A percentile compares a stretch with the other conserved stretches of the same genome.
phyloP scores from a whole-genome alignment of 805 yeast genomes.

The Candida berthetii region DNA sequence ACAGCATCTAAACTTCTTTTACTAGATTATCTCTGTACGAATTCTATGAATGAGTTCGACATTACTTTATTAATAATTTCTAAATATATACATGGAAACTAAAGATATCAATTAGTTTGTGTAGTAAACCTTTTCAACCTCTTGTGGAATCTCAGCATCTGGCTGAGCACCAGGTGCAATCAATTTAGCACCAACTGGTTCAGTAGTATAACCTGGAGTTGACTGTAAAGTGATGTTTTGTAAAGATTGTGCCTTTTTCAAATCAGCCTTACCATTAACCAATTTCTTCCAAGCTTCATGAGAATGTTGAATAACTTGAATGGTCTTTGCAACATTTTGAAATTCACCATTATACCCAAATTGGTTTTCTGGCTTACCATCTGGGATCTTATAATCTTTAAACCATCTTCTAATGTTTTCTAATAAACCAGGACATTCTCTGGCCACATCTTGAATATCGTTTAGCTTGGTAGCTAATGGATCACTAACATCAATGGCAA shows the following conservation, averaged over 20 bases:
- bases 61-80: too few species aligned
- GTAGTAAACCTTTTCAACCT: conserved; percentile 29
- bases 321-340: conserved; percentile 50
- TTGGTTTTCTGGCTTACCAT: conserved; percentile 68
- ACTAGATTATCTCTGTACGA: too few species aligned
- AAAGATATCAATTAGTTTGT: conserved; percentile 5
- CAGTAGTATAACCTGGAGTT: conserved; percentile 39
- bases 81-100: too few species aligned
- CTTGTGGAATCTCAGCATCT: conserved; percentile 32
- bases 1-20: too few species aligned
- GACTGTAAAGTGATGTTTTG: conserved; percentile 53
- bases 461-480: conserved; percentile 55
- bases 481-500: conserved; percentile 64
- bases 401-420: conserved; percentile 73
- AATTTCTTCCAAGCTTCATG: conserved; percentile 62
- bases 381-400: conserved; percentile 77
- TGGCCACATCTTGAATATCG: conserved; percentile 63
- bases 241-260: conserved; percentile 25
- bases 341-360: conserved; percentile 74
- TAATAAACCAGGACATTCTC: conserved; percentile 64
- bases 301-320: conserved; percentile 56
- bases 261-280: conserved; percentile 34
- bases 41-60: too few species aligned
- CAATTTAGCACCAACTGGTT: conserved; percentile 16
- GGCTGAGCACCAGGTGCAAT: conserved; percentile 15